Conservation (phyloP, 441 rosid genomes). For the Croton laevigatus region DNA sequence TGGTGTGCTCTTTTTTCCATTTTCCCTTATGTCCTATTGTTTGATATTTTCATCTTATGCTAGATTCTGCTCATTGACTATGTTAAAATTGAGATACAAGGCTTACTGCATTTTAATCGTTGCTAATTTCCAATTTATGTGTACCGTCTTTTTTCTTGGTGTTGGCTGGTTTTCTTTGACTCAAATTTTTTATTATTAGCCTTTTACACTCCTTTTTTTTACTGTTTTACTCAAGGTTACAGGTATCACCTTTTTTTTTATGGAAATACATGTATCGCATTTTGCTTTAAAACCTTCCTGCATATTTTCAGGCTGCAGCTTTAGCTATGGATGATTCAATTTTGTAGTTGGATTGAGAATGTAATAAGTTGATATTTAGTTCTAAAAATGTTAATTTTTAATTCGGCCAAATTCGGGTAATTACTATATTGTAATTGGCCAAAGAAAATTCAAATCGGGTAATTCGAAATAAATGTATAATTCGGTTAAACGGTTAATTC, state of each 20-base stretch:
- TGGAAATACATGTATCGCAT: not conserved
- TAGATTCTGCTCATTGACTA: not conserved
- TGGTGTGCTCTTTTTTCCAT: not conserved
- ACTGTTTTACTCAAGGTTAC: not conserved
- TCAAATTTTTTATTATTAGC: not conserved
- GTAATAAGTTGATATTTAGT: too few relatives aligned
- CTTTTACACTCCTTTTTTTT: not conserved
- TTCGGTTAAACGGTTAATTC: too few relatives aligned
- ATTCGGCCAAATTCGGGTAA: too few relatives aligned
- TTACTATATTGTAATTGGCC: too few relatives aligned
- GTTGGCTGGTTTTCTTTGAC: conserved; percentile 4
- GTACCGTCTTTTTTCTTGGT: not conserved
- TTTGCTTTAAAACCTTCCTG: conserved; percentile 17
- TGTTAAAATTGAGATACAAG: not conserved
- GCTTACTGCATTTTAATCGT: not conserved
- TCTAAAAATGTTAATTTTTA: too few relatives aligned
- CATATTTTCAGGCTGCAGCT: conserved; percentile 73
- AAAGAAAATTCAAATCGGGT: too few relatives aligned
- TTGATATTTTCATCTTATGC: not conserved
- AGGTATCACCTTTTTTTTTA: not conserved
- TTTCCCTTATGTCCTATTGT: not conserved
- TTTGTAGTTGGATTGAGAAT: conserved; percentile 94
- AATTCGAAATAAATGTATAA: too few relatives aligned
- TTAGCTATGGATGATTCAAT: conserved; percentile 90
- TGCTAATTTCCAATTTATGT: not conserved